Base-by-base conservation (phyloP, 495 filamentous ascomycete genomes). In the Penicillium malachiteum region DNA sequence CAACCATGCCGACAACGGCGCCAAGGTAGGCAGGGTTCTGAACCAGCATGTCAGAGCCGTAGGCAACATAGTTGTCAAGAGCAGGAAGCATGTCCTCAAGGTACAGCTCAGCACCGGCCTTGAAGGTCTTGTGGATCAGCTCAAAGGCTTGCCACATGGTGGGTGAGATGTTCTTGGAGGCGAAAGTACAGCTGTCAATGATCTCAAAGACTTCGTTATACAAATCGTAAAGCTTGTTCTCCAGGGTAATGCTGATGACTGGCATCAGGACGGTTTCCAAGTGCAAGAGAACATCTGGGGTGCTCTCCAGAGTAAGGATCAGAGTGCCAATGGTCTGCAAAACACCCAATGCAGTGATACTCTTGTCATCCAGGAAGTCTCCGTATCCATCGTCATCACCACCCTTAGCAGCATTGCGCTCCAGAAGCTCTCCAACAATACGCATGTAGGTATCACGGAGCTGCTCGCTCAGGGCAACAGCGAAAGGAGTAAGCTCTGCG, bases 141-240 rank as follows among this genome's bases (percentile, higher is more conserved):
- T 92, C 91, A 62, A 98, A 98, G 3, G 95, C 92, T 66, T 91
- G 84, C 94, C 94, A 98, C 94, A 98, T 98, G 33, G 88, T 96
- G 18, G 88, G 85, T 4, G 94, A 96, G 56, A 98, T 96, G 35
- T 82, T 81, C 76, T 97, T 98, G 35, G 94, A 92, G 13, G 94
- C 87, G 67, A 97, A 98, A n/a, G 95, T 98, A 75, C 95, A 98
- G 79, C 90, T 96, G 69, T 98, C 94, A 62, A 98, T 95, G 63
- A 98, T 98, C 72, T 98, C 94, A 64, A 98, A 98, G 11, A 97
- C 84, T 65, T 98, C 94, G 66, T 97, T 97, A 71, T 96, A 97
- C 1, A 98, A 76, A 73, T 98, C 88, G 63, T 94, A 97, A 10
- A 98, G 84, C 74, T 96, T 97, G 76, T 97, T 97, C 74, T 97